Conservation (phyloP, 306 rosid species). For the Sechiopsis laciniata region DNA sequence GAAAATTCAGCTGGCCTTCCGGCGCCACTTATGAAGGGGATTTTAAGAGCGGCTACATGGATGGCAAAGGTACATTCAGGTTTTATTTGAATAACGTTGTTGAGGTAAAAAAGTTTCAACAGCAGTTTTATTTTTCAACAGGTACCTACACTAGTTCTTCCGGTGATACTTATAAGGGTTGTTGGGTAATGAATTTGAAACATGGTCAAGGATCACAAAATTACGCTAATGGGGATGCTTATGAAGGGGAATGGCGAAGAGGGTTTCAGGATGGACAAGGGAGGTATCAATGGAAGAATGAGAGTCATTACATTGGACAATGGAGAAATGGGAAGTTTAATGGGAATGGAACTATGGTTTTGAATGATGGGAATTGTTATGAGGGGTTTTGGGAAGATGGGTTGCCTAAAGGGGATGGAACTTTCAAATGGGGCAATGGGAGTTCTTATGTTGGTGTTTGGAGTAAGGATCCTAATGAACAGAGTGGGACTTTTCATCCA, state of each 20-base stretch:
- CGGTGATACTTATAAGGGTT: slow-evolving; percentile 72
- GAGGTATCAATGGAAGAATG: slow-evolving; percentile 77
- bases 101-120: no score
- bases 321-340: slow-evolving; percentile 62
- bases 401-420: slow-evolving; percentile 75
- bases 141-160: slow-evolving; percentile 64
- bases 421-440: slow-evolving; percentile 61
- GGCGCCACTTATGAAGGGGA: slow-evolving; percentile 90
- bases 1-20: slow-evolving; percentile 87
- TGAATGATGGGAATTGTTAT: slow-evolving; percentile 61
- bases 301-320: slow-evolving; percentile 63
- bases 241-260: slow-evolving; percentile 86
- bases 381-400: slow-evolving; percentile 88
- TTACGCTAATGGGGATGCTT: slow-evolving; percentile 70
- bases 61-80: slow-evolving; percentile 57
- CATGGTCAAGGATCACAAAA: slow-evolving; percentile 67
- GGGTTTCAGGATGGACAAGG: slow-evolving; percentile 80
- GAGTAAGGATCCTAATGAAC: slow-evolving; percentile 55
- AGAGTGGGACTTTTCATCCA: slow-evolving; percentile 55
- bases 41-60: slow-evolving; percentile 60
- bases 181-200: slow-evolving; percentile 71
- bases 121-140: no score
- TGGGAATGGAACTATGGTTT: slow-evolving; percentile 72
- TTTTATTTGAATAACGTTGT: no score
- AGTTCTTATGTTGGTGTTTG: slow-evolving; percentile 70